These are phyloP conservation scores for Massarina eburnea DNA, from an alignment of 2,329 filamentous ascomycete species.

Conservation along the genomic window DNA sequence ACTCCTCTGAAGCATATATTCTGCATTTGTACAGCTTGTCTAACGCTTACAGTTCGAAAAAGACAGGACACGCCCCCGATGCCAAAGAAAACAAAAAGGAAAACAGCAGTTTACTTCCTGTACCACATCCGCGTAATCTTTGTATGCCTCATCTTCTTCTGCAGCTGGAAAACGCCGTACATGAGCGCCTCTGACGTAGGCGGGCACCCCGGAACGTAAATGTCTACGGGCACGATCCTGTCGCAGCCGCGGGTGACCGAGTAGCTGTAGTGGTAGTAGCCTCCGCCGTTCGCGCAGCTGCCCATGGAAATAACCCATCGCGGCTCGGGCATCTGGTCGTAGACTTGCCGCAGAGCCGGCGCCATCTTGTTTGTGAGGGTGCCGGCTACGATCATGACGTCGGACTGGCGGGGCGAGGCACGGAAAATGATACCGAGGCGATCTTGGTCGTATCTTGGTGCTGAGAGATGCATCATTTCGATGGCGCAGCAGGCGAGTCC, in stretches of 20 bases:
- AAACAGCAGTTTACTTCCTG: conserved; percentile 47
- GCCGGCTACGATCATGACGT: conserved; percentile 93
- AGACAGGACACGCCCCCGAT: background rate
- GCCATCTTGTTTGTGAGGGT: conserved; percentile 98
- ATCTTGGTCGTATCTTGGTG: conserved; percentile 90
- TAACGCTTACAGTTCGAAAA: conserved; percentile 1
- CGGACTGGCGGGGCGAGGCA: conserved; percentile 83
- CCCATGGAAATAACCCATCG: conserved; percentile 87
- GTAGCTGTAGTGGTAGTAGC: conserved; percentile 88
- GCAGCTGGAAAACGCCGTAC: conserved; percentile 71
- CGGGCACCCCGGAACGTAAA: conserved; percentile 77
- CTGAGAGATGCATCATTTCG: conserved; percentile 93
- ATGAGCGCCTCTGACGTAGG: conserved; percentile 58
- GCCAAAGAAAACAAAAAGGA: conserved; percentile 5
- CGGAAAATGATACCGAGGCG: conserved; percentile 90
- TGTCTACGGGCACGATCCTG: conserved; percentile 78
- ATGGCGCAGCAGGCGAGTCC: conserved; percentile 87
- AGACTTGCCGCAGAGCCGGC: conserved; percentile 83
- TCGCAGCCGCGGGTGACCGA: conserved; percentile 76
- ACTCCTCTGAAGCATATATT: background rate
- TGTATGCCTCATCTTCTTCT: conserved; percentile 72
- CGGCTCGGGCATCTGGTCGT: conserved; percentile 94
- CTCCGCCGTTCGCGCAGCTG: conserved; percentile 80
- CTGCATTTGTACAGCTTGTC: conserved; percentile 2
- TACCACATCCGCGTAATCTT: conserved; percentile 62